A percentile compares a stretch with the other conserved stretches of the same genome.
These are phyloP conservation scores for Coemansia sp. DNA, from an alignment of 192 early-diverging fungal genomes.

Conservation along the genomic window DNA sequence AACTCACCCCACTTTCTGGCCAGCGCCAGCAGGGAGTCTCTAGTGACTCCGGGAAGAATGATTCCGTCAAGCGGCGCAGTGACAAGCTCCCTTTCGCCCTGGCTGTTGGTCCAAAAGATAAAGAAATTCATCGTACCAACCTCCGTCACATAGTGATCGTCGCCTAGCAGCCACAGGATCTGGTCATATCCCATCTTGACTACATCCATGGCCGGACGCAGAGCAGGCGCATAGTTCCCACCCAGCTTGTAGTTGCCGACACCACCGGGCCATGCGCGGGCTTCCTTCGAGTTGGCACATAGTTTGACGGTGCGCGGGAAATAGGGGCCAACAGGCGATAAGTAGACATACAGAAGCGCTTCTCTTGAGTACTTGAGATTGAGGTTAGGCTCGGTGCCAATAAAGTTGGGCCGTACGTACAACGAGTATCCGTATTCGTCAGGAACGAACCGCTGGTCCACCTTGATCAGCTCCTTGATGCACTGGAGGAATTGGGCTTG, in stretches of 20 bases:
- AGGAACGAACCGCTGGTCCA: slow-evolving; percentile 88
- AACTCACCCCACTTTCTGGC: slow-evolving; percentile 85
- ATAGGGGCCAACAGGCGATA: slow-evolving; percentile 94
- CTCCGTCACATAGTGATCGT: slow-evolving; percentile 86
- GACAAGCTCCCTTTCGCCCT: slow-evolving; percentile 82
- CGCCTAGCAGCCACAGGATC: slow-evolving; percentile 95
- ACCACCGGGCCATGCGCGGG: slow-evolving; percentile 95
- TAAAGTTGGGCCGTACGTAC: slow-evolving; percentile 93
- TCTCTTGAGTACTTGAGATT: slow-evolving; percentile 80
- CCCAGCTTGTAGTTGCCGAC: slow-evolving; percentile 94
- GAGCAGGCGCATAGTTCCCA: slow-evolving; percentile 59
- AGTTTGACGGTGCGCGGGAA: slow-evolving; percentile 87
- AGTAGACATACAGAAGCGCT: slow-evolving; percentile 87
- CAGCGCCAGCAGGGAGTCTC: slow-evolving; percentile 86
- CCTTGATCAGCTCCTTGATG: slow-evolving; percentile 80
- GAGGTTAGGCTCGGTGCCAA: slow-evolving; percentile 84
- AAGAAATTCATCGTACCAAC: slow-evolving; percentile 99
- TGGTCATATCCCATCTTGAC: slow-evolving; percentile 87
- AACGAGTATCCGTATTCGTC: slow-evolving; percentile 89
- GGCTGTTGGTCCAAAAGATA: slow-evolving; percentile 78
- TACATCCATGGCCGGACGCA: slow-evolving; percentile 81
- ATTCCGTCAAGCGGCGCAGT: slow-evolving; percentile 94
- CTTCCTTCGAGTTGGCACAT: slow-evolving; percentile 78
- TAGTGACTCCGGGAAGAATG: slow-evolving; percentile 94
- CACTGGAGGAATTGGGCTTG: slow-evolving; percentile 77